Base-by-base conservation (phyloP, 345 rosid genomes). In the Eucalyptus regnans region DNA sequence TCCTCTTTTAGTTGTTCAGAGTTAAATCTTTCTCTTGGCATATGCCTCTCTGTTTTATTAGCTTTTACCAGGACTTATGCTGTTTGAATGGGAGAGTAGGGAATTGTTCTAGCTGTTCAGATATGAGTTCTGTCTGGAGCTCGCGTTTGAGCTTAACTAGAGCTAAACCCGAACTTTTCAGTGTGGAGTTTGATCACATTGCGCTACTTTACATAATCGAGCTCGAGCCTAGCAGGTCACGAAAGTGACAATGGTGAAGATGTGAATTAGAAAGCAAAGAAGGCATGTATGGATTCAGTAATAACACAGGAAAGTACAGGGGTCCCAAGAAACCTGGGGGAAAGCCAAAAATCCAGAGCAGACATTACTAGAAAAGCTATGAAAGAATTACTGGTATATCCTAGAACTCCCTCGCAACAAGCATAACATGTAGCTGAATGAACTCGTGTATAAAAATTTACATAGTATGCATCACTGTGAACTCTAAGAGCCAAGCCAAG, bases 371-470 rank as follows among this genome's bases (percentile, higher is more conserved):
- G 13, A n/a, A 86, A 68, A 85, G 48, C 86, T 51, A 85, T 86
- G 64, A 90, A 92, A 90, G 89, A 90, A 91, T 89, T 50, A 86
- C 89, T 49, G 50, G 89, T 25, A 89, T 50, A 60, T 86, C 64
- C 87, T 86, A 76, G 23, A 76, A 41, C n/a, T 33, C 44, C 44
- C 87, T 51, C 46, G 18, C 68, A 22, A 86, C 64, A 33, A 51
- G 66, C 37, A 27, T 37, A 11, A 37, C 66, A 31, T 20, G 15
- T 11, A 41, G 25, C 43, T 50, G 66, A 43, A 86, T 52, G 48
- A 86, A 31, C 17, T 51, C 44, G 17, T 18, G 48, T 52, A 41
- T 23, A 54, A 41, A 41, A 51, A n/a, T 60, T 86, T 51, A 86
- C 87, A 54, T 86, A 41, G 83, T 41, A 76, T 76, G 83, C 83